Evolutionary conservation across 495 filamentous ascomycete species (phyloP).

Genomic region (Opeltia flavorubescens): DNA sequence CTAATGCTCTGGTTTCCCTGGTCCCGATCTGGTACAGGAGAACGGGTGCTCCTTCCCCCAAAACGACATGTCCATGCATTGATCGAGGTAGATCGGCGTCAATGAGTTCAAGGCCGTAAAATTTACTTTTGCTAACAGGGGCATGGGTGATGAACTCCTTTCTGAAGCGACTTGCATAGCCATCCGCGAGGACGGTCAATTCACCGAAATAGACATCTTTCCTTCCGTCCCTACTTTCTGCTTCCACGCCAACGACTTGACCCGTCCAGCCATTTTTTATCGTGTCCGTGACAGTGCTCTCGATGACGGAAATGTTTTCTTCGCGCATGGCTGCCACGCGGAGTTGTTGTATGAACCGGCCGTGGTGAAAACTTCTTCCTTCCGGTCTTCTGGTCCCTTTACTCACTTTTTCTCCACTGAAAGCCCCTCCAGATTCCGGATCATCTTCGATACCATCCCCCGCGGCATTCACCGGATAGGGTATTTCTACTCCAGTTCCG

Average conservation of each 20-base stretch:
- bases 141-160: slow-evolving; percentile 57
- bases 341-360: slow-evolving; percentile 65
- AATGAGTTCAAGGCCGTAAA: slow-evolving; percentile 83
- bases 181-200: slow-evolving; percentile 82
- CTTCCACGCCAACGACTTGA: slow-evolving; percentile 63
- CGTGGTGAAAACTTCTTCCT: slow-evolving; percentile 70
- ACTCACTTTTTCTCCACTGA: not conserved
- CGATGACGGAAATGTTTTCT: slow-evolving; percentile 58
- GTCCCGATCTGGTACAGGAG: slow-evolving; percentile 96
- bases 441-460: not conserved
- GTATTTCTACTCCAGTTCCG: slow-evolving; percentile 61
- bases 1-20: slow-evolving; percentile 77
- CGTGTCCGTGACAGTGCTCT: slow-evolving; percentile 52
- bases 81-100: slow-evolving; percentile 65
- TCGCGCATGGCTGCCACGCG: slow-evolving; percentile 50
- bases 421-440: not conserved
- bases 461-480: slow-evolving; percentile 39
- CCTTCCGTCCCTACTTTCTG: slow-evolving; percentile 39
- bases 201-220: slow-evolving; percentile 70
- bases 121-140: slow-evolving; percentile 64
- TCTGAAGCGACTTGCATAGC: slow-evolving; percentile 86
- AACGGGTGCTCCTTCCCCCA: slow-evolving; percentile 65
- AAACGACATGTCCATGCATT: slow-evolving; percentile 72
- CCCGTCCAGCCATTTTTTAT: slow-evolving; percentile 42
- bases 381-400: slow-evolving; percentile 32